Evolutionary conservation across 2,329 filamentous ascomycete genomes (phyloP).

Genomic region (Orbilia javanica): DNA sequence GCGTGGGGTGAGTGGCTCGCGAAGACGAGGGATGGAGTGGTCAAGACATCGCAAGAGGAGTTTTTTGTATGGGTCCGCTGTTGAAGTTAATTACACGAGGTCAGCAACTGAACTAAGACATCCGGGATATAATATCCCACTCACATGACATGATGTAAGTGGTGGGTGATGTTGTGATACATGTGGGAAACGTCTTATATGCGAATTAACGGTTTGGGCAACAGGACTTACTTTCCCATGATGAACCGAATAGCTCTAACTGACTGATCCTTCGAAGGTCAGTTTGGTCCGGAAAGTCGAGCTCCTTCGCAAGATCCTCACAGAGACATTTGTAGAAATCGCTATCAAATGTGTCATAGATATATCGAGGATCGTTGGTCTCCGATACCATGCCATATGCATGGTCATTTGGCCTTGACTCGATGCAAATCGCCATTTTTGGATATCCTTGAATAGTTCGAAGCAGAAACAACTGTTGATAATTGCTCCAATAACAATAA

Average conservation of each 20-base stretch:
- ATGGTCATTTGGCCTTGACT: conserved; percentile 24
- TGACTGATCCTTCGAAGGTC: conserved; percentile 57
- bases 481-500: no score
- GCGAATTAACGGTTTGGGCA: background rate
- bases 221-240: conserved; percentile 57
- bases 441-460: background rate
- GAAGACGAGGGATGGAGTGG: conserved; percentile 49
- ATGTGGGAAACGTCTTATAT: conserved; percentile 2
- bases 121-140: background rate
- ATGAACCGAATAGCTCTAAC: conserved; percentile 52
- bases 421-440: conserved; percentile 52
- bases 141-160: conserved; percentile 26
- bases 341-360: conserved; percentile 48
- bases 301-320: conserved; percentile 56
- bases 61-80: conserved; percentile 58
- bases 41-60: conserved; percentile 54
- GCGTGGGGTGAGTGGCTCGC: conserved; percentile 39
- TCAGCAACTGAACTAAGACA: conserved; percentile 23
- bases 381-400: conserved; percentile 22
- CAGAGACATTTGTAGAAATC: conserved; percentile 58
- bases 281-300: conserved; percentile 53
- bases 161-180: conserved; percentile 5
- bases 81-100: conserved; percentile 14
- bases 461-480: background rate
- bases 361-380: conserved; percentile 20